phyloP scores from a whole-genome alignment of 2,329 filamentous ascomycete species.

The Fusarium xyrophilum region DNA sequence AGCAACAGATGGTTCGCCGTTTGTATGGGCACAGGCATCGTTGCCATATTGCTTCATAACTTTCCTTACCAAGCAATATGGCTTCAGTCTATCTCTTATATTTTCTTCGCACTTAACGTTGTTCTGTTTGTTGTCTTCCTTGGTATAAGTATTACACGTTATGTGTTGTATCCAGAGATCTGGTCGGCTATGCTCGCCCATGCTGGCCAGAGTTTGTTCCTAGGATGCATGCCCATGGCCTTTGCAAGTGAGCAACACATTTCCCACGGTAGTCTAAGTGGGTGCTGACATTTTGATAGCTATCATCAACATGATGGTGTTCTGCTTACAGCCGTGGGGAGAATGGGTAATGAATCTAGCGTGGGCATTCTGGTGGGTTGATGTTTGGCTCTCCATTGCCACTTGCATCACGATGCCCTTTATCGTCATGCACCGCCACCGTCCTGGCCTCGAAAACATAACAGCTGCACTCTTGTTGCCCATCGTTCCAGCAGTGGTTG shows the following conservation, averaged over 20 bases:
- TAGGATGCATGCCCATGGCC: constrained; percentile 73
- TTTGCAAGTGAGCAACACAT: constrained; percentile 57
- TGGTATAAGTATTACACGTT: constrained; percentile 63
- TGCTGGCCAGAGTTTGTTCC: constrained; percentile 71
- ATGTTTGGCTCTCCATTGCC: constrained; percentile 59
- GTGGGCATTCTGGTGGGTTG: constrained; percentile 66
- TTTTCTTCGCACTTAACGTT: constrained; percentile 67
- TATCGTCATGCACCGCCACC: constrained; percentile 58
- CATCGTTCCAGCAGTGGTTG: constrained; percentile 71
- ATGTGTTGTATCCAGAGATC: constrained; percentile 69
- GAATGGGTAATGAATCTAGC: constrained; percentile 60
- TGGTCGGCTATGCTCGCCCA: constrained; percentile 72
- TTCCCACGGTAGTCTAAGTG: not conserved
- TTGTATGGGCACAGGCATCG: constrained; percentile 73
- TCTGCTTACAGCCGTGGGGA: constrained; percentile 69
- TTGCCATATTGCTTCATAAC: constrained; percentile 66
- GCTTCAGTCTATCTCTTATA: constrained; percentile 65
- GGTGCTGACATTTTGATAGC: constrained; percentile 43
- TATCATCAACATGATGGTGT: constrained; percentile 69
- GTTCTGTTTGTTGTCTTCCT: constrained; percentile 63
- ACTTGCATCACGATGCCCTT: constrained; percentile 64
- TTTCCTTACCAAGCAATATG: constrained; percentile 66
- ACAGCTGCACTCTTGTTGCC: constrained; percentile 71
- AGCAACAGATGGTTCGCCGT: constrained; percentile 61
- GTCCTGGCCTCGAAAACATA: constrained; percentile 60